phyloP scores from a whole-genome alignment of 1,284 basidiomycete genomes.

The Rhodotorula glutinis region DNA sequence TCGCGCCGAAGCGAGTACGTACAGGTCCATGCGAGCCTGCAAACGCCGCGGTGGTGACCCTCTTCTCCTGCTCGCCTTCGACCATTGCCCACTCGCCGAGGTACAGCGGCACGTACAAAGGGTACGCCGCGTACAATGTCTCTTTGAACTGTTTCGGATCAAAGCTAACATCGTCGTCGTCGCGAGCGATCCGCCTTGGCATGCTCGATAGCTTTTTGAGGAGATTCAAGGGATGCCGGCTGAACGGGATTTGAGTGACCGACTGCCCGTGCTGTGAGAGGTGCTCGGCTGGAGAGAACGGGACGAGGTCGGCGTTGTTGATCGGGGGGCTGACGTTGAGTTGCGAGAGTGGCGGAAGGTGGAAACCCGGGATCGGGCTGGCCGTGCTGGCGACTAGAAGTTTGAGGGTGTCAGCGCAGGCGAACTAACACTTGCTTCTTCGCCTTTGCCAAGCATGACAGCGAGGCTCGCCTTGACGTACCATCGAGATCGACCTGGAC shows the following conservation, averaged over 20 bases:
- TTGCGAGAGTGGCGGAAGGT: conserved; percentile 26
- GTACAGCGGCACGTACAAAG: conserved; percentile 34
- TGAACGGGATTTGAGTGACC: conserved; percentile 28
- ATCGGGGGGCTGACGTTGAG: conserved; percentile 19
- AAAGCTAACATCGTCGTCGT: conserved; percentile 9
- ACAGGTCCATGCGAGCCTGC: conserved; percentile 15
- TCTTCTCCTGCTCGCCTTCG: neutral
- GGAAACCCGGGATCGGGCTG: conserved; percentile 24
- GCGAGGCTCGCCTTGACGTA: neutral
- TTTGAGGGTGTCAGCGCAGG: neutral
- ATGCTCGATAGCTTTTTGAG: conserved; percentile 18
- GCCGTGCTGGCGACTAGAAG: neutral
- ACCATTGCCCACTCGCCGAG: conserved; percentile 28
- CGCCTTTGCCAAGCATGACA: too few species aligned
- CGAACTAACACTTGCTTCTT: too few species aligned
- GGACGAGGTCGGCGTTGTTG: conserved; percentile 5
- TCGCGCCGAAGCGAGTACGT: neutral
- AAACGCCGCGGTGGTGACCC: conserved; percentile 30
- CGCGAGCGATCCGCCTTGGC: conserved; percentile 8
- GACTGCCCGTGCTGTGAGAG: conserved; percentile 5
- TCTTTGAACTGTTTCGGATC: conserved; percentile 20
- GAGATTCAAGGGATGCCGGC: conserved; percentile 23
- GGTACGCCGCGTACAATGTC: conserved; percentile 25
- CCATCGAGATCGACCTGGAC: conserved; percentile 16
- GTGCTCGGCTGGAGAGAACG: conserved; percentile 19